Conservation (phyloP, 2,329 filamentous ascomycete species). For the Ophiostoma populinum region DNA sequence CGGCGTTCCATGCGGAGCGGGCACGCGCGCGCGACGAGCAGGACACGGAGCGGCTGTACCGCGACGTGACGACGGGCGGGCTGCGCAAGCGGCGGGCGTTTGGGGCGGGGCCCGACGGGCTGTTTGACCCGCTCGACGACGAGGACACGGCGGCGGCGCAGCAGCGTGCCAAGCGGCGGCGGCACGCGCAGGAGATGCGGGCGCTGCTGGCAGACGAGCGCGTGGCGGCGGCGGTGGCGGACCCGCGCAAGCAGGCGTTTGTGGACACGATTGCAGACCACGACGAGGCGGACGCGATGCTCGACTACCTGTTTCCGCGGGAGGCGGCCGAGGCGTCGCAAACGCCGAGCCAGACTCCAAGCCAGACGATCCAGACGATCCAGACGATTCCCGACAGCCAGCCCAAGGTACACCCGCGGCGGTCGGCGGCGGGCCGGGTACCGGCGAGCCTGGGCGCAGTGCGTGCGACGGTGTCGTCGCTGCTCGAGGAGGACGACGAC, state of each 20-base stretch:
- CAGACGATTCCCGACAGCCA: conserved; percentile 11
- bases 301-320: conserved; percentile 44
- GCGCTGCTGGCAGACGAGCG: conserved; percentile 78
- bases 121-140: conserved; percentile 84
- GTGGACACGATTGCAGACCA: conserved; percentile 76
- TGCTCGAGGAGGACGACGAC: conserved; percentile 52
- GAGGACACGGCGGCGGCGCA: conserved; percentile 56
- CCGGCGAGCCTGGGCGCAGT: conserved; percentile 66
- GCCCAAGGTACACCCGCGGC: no score
- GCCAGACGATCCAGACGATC: no score
- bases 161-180: conserved; percentile 64
- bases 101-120: conserved; percentile 62
- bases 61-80: conserved; percentile 78
- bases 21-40: conserved; percentile 71
- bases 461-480: conserved; percentile 63
- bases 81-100: conserved; percentile 69
- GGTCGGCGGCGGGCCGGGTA: conserved; percentile 45
- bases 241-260: conserved; percentile 80
- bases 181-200: conserved; percentile 84
- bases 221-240: conserved; percentile 75
- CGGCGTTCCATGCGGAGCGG: conserved; percentile 76
- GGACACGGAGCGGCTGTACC: conserved; percentile 77
- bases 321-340: conserved; percentile 8
- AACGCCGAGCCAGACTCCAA: no score
- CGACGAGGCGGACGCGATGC: conserved; percentile 56